phyloP scores from a whole-genome alignment of 2,329 filamentous ascomycete species.

The Verticillium longisporum region DNA sequence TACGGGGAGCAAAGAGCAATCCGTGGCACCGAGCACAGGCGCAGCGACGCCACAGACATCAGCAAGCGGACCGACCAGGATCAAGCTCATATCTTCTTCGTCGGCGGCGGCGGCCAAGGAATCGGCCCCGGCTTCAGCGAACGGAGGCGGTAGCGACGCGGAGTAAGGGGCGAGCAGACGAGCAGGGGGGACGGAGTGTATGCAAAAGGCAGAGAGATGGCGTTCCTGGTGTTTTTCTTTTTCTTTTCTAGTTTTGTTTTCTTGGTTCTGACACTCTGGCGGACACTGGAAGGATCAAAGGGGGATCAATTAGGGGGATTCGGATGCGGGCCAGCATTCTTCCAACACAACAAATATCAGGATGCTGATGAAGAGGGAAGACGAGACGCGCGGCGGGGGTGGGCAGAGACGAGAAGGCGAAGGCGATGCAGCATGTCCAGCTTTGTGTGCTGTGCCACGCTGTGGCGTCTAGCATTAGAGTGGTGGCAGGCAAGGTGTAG shows the following conservation, averaged over 20 bases:
- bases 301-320: constrained; percentile 5
- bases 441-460: not conserved
- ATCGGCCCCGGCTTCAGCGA: constrained; percentile 9
- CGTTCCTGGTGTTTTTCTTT: not conserved
- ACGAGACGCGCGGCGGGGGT: no score
- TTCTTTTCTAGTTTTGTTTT: not conserved
- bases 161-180: constrained; percentile 25
- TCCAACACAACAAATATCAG: constrained; percentile 17
- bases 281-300: constrained; percentile 11
- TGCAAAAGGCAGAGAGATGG: not conserved
- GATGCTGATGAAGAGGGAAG: constrained; percentile 5
- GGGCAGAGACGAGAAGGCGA: constrained; percentile 7
- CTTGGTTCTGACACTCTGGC: constrained; percentile 4
- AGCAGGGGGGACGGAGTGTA: not conserved
- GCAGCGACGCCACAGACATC: constrained; percentile 59
- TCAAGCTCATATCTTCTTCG: constrained; percentile 56
- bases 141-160: constrained; percentile 40
- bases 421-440: constrained; percentile 3
- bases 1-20: constrained; percentile 27
- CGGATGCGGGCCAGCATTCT: constrained; percentile 2
- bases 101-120: constrained; percentile 15
- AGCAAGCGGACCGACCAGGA: constrained; percentile 47
- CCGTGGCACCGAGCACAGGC: constrained; percentile 46
- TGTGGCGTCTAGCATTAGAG: constrained; percentile 15
- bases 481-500: constrained; percentile 16